Evolutionary conservation across 371 early-diverging fungal genomes (phyloP).

Genomic region (Cladochytrium tenue): DNA sequence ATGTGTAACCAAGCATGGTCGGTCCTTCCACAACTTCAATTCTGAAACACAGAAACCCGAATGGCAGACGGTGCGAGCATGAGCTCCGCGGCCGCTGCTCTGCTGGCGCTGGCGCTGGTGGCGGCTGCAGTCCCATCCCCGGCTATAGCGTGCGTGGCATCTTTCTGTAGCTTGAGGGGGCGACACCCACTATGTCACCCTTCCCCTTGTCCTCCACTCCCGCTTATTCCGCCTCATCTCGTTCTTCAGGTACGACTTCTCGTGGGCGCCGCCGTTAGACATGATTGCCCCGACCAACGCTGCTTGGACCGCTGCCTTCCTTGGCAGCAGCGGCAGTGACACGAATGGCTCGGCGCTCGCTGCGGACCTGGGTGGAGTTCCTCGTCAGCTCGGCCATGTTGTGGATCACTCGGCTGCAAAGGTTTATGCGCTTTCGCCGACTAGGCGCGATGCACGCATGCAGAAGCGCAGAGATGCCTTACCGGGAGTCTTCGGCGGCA

Average conservation of each 20-base stretch:
- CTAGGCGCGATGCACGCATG: too few species aligned
- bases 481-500: too few species aligned
- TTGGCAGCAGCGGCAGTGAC: neutral
- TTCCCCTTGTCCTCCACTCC: neutral
- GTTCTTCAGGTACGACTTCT: slow-evolving; percentile 5
- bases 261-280: slow-evolving; percentile 7
- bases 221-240: neutral
- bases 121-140: neutral
- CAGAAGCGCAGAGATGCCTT: too few species aligned
- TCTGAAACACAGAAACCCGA: neutral
- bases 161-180: too few species aligned
- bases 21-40: neutral
- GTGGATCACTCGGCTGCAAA: too few species aligned
- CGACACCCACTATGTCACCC: neutral
- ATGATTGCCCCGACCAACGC: neutral
- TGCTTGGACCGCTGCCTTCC: neutral
- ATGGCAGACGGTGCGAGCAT: neutral
- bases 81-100: neutral
- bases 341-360: too few species aligned
- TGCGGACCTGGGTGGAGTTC: too few species aligned
- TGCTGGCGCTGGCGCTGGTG: neutral
- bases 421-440: too few species aligned
- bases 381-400: too few species aligned
- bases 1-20: neutral
- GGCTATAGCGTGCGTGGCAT: neutral